Evolutionary conservation across 148 eudicot genomes (phyloP), one percentile per base, ranked within the genome.

Genomic region (Vaccinium myrtillus): DNA sequence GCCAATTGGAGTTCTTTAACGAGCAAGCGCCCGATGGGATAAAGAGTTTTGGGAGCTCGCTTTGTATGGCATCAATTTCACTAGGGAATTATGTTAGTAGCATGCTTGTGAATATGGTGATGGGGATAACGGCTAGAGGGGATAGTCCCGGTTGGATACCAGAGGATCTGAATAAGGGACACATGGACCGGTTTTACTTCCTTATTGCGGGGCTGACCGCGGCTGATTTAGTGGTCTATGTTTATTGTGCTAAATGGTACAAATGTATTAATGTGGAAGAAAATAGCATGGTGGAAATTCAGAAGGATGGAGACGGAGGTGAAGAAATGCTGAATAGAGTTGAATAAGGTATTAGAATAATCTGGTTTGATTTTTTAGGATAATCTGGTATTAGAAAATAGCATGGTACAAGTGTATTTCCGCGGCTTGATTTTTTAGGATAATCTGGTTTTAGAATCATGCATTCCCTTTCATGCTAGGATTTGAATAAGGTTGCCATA

Each of bases 11-110:
- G 88, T 96, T 96, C 71, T 96, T 96, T 80, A 94, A 92, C 32
- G 92, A 92, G 8, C 98, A 96, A 74, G 97, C 98, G 1, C 99
- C 99, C 0, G 99, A 96, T 78, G 99, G 99, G 54, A 93, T 96
- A 1, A 96, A 96, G 86, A 94, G 98, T 61, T 92, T 96, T 12
- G 99, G 99, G 6, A 94, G 98, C 82, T 89, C 99, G 8, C 92
- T 96, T 8, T 94, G 98, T 25, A 96, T 96, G 99, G 98, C 98
- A 1, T 96, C 99, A 10, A 96, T 96, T 19, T 93, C 97, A 0
- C 87, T 96, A 0, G 98, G 99, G 27, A 96, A 94, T 21, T 96
- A 91, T 56, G 90, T 86, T 0, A 96, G 96, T 48, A 92, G 95
- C 53, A 63, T 96, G 83, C 85, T 96, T 15, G 95, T 96, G 48